Evolutionary conservation across 1,284 basidiomycete genomes (phyloP).

Genomic region (Moesziomyces sp.): DNA sequence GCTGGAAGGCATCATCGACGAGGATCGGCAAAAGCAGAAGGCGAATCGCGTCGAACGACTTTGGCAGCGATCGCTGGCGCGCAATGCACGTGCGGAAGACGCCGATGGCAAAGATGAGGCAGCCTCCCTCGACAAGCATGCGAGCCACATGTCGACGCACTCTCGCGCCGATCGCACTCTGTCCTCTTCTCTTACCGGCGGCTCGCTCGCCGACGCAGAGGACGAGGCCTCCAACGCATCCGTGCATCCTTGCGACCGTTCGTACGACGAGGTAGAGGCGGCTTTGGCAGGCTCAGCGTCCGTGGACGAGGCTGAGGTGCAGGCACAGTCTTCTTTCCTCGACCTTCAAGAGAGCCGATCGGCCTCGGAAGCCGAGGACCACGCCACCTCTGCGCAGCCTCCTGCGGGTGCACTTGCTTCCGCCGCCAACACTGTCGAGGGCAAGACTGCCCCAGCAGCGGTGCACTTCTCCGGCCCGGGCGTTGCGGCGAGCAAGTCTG

Average conservation of each 20-base stretch:
- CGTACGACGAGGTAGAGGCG: conserved; percentile 5
- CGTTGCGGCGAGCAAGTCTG: not conserved
- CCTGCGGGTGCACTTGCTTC: conserved; percentile 2
- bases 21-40: conserved; percentile 54
- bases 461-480: not conserved
- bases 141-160: conserved; percentile 15
- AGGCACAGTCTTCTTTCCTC: conserved; percentile 26
- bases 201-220: conserved; percentile 40
- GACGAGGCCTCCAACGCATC: conserved; percentile 27
- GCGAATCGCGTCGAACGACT: conserved; percentile 52
- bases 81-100: conserved; percentile 24
- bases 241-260: conserved; percentile 23
- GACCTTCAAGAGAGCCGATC: conserved; percentile 28
- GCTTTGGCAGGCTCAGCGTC: not conserved
- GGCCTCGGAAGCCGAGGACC: conserved; percentile 16
- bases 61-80: conserved; percentile 50
- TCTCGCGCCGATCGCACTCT: conserved; percentile 26
- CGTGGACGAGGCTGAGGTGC: conserved; percentile 3
- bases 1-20: conserved; percentile 62
- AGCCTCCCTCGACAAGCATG: conserved; percentile 1
- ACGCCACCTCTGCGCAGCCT: conserved; percentile 1
- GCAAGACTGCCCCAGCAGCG: not conserved
- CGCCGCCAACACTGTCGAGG: conserved; percentile 5
- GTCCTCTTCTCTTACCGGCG: conserved; percentile 32
- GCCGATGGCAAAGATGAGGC: not conserved